Base-by-base conservation (phyloP, 495 filamentous ascomycete species). In the Jackrogersella minutella region DNA sequence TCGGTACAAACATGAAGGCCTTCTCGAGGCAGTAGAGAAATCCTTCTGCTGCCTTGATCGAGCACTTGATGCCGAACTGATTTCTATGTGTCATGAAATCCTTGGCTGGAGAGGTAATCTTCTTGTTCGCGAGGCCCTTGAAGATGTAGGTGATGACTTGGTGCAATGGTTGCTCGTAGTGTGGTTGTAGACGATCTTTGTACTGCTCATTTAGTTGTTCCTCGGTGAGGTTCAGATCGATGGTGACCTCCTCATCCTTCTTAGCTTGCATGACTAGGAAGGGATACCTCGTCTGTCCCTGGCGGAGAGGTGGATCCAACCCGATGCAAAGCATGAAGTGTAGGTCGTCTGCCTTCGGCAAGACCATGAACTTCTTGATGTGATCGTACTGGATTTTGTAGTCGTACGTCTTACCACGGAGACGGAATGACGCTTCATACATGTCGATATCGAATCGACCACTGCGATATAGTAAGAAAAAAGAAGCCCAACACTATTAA, bases 231-330 rank as follows among this genome's bases (percentile, higher is more conserved):
- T 99, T 99, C 34, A 99, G 82, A 70, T 97, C 95, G 36, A 99
- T 89, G 47, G 91, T 93, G 17, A 97, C 93, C 77, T 99, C 96
- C 73, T 99, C 96, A 62, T 99, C 96, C 58, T 91, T 83, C 82
- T 99, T 99, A 79, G 97, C 90, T 76, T 99, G 96, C 96, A 99
- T 99, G 33, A 99, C 95, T 60, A 98, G 81, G 84, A 99, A 99
- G 6, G 96, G 96, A 76, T 99, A 99, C 69, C 95, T 87, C 1
- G 96, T 99, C 78, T 99, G 96, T 66, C 96, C 96, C 78, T 99
- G 96, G 46, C 96, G 91, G 46, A 99, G 85, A 19, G 96, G 96
- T 19, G 96, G 96, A 71, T 99, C 96, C 41, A 99, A 84, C 52
- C 96, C 96, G 61, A 99, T 89, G 58, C 93, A 93, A 64, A 98